Base-by-base conservation (phyloP, 192 early-diverging fungal species). In the Powellomyces hirtus region DNA sequence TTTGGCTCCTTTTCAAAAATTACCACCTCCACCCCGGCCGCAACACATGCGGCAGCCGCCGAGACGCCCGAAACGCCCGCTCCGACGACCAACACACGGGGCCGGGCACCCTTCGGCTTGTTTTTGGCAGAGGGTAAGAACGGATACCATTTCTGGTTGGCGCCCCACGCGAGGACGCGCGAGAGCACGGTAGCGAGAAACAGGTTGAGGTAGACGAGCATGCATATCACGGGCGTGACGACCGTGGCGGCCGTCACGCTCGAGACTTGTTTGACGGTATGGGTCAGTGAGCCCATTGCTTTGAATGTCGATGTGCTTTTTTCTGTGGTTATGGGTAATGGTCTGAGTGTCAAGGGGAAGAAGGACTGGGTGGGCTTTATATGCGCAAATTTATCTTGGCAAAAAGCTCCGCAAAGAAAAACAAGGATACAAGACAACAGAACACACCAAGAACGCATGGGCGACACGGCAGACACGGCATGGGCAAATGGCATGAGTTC, bases 161-260 rank as follows among this genome's bases (percentile, higher is more conserved):
- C 62, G 27, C 24, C 62, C 45, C 42, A 64, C 13, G 62, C 62
- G 44, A 64, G 62, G n/a, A 51, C 31, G 44, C 44, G 46, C 11
- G 45, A 50, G 14, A 64, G 44, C 0, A 14, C 22, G 14, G 62
- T 64, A 33, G 62, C 62, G 26, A 64, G 11, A 37, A 64, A 50
- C 27, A 64, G 62, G 31, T 64, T 64, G 46, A 64, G 1, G 24
- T 52, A 64, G 44, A 64, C 62, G n/a, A 64, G 53, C 29, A 56
- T 33, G 53, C 53, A 56, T 4, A 56, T 34, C 27, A 56, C 16
- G 26, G 46, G 46, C 4, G 46, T 49, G 5, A 49, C 46, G 5
- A 16, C 2, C 46, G 46, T 16, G 4, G 46, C 46, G 46, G 26
- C 16, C 2, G 46, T 49, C 46, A 24, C 26, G n/a, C 26, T 18